Base-by-base conservation (phyloP, 2,329 filamentous ascomycete species). In the Botryotinia convoluta region DNA sequence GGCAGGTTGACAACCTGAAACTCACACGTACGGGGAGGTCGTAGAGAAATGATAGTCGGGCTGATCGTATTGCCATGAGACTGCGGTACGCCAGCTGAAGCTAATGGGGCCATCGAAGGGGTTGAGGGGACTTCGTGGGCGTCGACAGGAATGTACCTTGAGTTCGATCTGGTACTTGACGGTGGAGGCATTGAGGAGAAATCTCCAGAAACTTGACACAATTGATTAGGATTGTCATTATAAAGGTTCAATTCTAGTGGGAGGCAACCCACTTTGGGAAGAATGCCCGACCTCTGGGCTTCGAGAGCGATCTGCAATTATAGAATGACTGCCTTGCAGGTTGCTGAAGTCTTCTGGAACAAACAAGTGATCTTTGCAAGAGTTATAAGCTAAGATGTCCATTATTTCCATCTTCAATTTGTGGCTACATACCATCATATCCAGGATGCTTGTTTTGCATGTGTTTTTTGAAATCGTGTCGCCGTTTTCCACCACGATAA, bases 361-460 rank as follows among this genome's bases (percentile, higher is more conserved):
- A 29, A 68, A 72, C 37, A 72, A 57, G 64, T 68, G 70, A 26
- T 72, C 70, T 72, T 60, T 35, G 16, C 29, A 37, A 32, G 37
- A 26, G 18, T 57, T 18, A 42, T 72, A 60, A 60, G 67, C 20
- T 26, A 42, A 45, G 14, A 12, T 48, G 3, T 26, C 37, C 14
- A 67, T 39, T 32, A 44, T 48, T 39, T n/a, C 18, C 32, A 22
- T 26, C 26, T 1, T 26, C 35, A 42, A 26, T 42, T 42, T 10
- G 12, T 45, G 37, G 16, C 22, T n/a, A 68, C 70, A 51, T 68
- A 72, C 70, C 62, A 68, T 72, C 62, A 39, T 72, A 51, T 59
- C 63, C 70, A 14, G 70, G 70, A 60, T 72, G 70, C 32, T 72
- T 68, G 18, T 72, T 64, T 39, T 54, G 67, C 70, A 72, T 72